These are phyloP conservation scores for Wallemia hederae DNA, from an alignment of 1,284 basidiomycete species.

Conservation along the genomic window DNA sequence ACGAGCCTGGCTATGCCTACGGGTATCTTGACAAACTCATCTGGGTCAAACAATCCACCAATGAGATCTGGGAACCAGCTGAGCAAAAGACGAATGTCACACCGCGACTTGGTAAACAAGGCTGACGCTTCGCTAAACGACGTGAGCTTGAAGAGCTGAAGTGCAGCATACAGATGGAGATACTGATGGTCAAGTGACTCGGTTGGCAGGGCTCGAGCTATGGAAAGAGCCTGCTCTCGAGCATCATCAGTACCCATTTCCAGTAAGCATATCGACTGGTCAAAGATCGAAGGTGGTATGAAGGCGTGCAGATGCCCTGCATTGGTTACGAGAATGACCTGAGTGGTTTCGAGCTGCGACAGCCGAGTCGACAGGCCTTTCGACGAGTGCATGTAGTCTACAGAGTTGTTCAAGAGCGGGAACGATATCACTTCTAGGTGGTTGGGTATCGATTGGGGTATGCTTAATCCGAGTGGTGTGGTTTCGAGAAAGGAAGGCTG, in stretches of 20 bases:
- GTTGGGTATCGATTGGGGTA: neutral
- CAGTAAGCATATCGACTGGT: neutral
- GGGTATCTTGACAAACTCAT: neutral
- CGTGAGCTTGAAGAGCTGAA: neutral
- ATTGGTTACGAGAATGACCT: neutral
- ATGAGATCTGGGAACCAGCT: neutral
- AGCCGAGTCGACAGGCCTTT: neutral
- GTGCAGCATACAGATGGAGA: neutral
- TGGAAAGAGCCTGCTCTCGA: neutral
- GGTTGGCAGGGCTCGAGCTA: neutral
- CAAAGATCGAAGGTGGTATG: neutral
- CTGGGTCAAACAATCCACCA: neutral
- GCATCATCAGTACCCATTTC: neutral
- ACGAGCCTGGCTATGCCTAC: neutral
- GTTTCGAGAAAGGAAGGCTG: neutral
- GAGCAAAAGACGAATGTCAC: neutral
- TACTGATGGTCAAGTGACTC: neutral
- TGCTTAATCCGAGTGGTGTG: neutral
- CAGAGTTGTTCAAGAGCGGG: neutral
- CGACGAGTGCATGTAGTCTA: neutral
- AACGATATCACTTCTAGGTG: neutral
- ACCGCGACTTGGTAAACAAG: neutral
- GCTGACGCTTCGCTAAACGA: neutral
- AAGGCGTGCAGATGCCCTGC: neutral
- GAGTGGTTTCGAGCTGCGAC: neutral